Evolutionary conservation across 495 filamentous ascomycete species (phyloP), one percentile per base, ranked within the genome.

Genomic region (Entonaema liquescens): DNA sequence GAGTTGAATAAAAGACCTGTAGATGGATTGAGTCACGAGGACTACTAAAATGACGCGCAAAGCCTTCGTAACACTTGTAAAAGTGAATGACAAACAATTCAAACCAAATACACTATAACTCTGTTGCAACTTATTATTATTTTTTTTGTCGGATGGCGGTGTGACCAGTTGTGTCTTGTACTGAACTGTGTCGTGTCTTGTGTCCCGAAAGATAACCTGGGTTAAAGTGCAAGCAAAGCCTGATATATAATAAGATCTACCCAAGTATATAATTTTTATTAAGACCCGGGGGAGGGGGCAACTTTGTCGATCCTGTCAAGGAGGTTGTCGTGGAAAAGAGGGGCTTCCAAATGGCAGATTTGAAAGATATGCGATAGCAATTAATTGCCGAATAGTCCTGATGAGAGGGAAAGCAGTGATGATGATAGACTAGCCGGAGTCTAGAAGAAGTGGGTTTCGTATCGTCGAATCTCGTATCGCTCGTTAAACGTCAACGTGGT

Each of bases 191-290:
- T 59, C 59, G 49, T 72, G 70, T 73, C 60, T 68, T 65, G 70
- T 73, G 42, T 73, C 55, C 42, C 65, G 29, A 26, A 38, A 56
- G 50, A 62, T 49, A 55, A 56, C 29, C 9, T 61, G 36, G 59
- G 9, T 47, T 56, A 38, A 25, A 17, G 59, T 59, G 65, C 65
- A 65, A 63, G 54, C 47, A 29, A 57, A 50, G 47, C 70, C 64
- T 72, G 64, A 72, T 72, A 68, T 73, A 73, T 73, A 73, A 73
- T 62, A 68, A 62, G 70, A 72, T 72, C 70, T 72, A 72, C 70
- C 55, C 70, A 61, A 49, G 38, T 35, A 13, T 52, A n/a, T n/a
- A n/a, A n/a, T 28, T 67, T 62, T 68, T 62, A 72, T 68, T 72
- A 72, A 72, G 64, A 65, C 64, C 60, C 54, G 70, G 70, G 70